Percentiles rank a stretch among this genome's conserved stretches.
Conservation (phyloP, 345 rosid species). For the Trapa bicornis region DNA sequence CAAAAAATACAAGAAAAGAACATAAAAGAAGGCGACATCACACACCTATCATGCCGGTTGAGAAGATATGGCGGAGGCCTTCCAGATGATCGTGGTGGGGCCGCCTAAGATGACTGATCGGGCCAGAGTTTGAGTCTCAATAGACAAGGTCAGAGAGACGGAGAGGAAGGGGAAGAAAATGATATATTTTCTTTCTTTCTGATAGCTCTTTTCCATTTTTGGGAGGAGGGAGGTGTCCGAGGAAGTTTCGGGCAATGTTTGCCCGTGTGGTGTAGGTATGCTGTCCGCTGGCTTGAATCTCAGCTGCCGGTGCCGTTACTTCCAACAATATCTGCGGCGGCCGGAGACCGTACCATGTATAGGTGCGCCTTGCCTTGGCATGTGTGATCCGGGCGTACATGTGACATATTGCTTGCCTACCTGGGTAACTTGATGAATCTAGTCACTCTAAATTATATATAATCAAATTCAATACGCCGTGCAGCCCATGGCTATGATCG, state of each 20-base stretch:
- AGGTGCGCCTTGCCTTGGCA: too few relatives aligned
- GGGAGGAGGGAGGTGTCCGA: not conserved
- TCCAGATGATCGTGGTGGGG: slow-evolving; percentile 7
- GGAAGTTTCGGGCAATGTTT: slow-evolving; percentile 2
- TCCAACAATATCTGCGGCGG: too few relatives aligned
- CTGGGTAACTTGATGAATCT: too few relatives aligned
- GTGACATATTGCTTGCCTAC: too few relatives aligned
- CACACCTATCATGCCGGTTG: slow-evolving; percentile 11
- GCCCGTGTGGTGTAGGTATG: too few relatives aligned
- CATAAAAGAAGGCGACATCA: not conserved
- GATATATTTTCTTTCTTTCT: slow-evolving; percentile 11
- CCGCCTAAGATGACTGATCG: slow-evolving; percentile 2
- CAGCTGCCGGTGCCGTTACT: too few relatives aligned
- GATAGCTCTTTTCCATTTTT: not conserved
- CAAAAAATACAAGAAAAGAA: not conserved
- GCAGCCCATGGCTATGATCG: not conserved
- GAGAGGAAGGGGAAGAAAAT: slow-evolving; percentile 10
- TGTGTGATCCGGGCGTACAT: too few relatives aligned
- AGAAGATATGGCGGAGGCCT: slow-evolving; percentile 8
- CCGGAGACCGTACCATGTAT: too few relatives aligned
- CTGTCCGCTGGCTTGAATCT: too few relatives aligned
- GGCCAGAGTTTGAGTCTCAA: slow-evolving; percentile 8
- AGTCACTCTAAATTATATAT: not conserved
- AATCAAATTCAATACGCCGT: not conserved
- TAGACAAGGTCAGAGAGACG: slow-evolving; percentile 10